Evolutionary conservation across 1,139 yeast genomes (phyloP).

Genomic region (Scheffersomyces cryptocercus): DNA sequence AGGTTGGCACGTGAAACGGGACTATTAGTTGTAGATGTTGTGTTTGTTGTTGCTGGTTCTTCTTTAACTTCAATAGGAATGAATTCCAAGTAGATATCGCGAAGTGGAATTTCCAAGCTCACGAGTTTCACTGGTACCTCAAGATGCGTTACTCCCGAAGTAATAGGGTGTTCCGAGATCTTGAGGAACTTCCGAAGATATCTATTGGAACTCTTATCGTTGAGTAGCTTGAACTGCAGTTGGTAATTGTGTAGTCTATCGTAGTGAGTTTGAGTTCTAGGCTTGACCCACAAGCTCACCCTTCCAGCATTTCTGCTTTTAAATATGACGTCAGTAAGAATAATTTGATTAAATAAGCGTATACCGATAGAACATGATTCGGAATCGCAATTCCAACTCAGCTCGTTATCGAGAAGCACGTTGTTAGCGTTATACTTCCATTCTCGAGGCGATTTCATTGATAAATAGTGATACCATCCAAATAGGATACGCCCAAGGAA

Average conservation of each 20-base stretch:
- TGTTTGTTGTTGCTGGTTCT: too few species aligned
- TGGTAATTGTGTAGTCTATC: background rate
- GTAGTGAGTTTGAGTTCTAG: background rate
- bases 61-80: constrained; percentile 7
- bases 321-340: constrained; percentile 38
- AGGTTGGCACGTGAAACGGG: too few species aligned
- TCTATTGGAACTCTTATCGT: constrained; percentile 14
- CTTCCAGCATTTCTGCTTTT: constrained; percentile 13
- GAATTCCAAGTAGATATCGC: constrained; percentile 40
- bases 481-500: constrained; percentile 21
- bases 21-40: too few species aligned
- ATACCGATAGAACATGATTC: constrained; percentile 36
- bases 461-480: constrained; percentile 45
- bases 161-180: constrained; percentile 25
- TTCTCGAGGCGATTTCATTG: constrained; percentile 22
- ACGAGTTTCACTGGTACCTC: constrained; percentile 37
- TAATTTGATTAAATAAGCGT: constrained; percentile 32
- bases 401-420: constrained; percentile 36
- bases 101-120: constrained; percentile 32
- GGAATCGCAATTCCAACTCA: constrained; percentile 35
- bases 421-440: constrained; percentile 44
- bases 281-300: background rate
- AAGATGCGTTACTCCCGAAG: constrained; percentile 27
- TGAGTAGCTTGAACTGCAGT: background rate
- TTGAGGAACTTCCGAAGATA: constrained; percentile 36